phyloP scores from a whole-genome alignment of 192 early-diverging fungal species.

The Allomyces arbusculus region DNA sequence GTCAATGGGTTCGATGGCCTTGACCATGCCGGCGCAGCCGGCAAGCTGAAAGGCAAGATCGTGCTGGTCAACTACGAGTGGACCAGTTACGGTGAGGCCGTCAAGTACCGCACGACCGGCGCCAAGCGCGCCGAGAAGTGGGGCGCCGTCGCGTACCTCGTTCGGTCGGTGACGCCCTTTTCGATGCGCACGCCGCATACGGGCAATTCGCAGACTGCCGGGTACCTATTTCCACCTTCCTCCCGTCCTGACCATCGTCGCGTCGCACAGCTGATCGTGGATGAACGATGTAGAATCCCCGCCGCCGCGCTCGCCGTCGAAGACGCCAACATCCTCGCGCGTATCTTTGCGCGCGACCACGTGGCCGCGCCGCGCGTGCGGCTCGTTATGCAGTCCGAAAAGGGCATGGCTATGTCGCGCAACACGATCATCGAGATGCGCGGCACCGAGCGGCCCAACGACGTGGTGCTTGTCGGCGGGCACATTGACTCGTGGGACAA shows the following conservation, averaged over 20 bases:
- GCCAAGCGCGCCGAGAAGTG: constrained; percentile 16
- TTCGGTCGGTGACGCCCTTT: constrained; percentile 25
- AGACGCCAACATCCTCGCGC: constrained; percentile 29
- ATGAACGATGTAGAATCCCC: constrained; percentile 13
- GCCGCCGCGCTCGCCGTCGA: constrained; percentile 29
- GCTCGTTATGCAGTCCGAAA: constrained; percentile 21
- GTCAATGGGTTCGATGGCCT: constrained; percentile 28
- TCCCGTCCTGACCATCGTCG: too few species aligned
- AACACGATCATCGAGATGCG: constrained; percentile 34
- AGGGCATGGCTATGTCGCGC: constrained; percentile 15
- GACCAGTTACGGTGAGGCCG: constrained; percentile 6
- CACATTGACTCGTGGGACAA: constrained; percentile 34
- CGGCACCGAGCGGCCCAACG: constrained; percentile 22
- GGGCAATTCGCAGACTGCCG: constrained; percentile 18
- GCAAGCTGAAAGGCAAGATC: constrained; percentile 18
- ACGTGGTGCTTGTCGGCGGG: constrained; percentile 30
- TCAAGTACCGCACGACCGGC: constrained; percentile 10
- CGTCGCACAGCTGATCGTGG: too few species aligned
- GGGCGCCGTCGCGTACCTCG: constrained; percentile 28
- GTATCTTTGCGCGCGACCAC: constrained; percentile 18
- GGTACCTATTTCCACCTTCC: neutral
- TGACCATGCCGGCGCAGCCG: constrained; percentile 11
- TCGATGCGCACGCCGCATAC: constrained; percentile 25
- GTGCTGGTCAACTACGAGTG: constrained; percentile 29
- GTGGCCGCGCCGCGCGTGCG: constrained; percentile 21